A percentile compares a stretch with the other conserved stretches of the same genome.
These are phyloP conservation scores for Kwoniella shandongensis DNA, from an alignment of 768 basidiomycete species.

Conservation along the genomic window DNA sequence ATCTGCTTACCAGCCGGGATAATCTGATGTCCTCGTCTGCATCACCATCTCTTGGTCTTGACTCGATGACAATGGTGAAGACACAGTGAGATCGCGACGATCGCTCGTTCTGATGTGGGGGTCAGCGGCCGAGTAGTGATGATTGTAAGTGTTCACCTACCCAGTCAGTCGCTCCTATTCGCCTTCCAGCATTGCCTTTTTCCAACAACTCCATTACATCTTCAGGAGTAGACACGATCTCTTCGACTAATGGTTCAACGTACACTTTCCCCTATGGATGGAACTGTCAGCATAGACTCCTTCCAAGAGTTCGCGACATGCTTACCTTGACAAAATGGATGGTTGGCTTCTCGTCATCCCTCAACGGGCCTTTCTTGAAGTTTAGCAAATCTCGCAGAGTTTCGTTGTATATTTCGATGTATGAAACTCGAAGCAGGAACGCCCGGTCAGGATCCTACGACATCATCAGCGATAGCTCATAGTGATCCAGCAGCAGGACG, in stretches of 20 bases:
- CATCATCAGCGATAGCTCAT: constrained; percentile 1
- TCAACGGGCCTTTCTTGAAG: constrained; percentile 40
- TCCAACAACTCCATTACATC: constrained; percentile 75
- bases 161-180: constrained; percentile 51
- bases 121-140: not conserved
- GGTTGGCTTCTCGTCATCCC: constrained; percentile 46
- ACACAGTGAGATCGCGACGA: constrained; percentile 54
- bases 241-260: constrained; percentile 60
- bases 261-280: constrained; percentile 45
- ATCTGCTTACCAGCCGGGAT: constrained; percentile 42
- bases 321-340: constrained; percentile 49
- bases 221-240: constrained; percentile 70
- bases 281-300: not conserved
- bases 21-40: constrained; percentile 46
- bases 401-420: constrained; percentile 54
- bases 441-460: constrained; percentile 45
- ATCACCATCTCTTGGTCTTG: constrained; percentile 41
- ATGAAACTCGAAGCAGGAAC: constrained; percentile 50
- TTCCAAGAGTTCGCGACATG: not conserved
- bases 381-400: constrained; percentile 48
- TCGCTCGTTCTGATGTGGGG: constrained; percentile 42
- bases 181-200: constrained; percentile 54
- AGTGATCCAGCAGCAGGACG: too few species aligned
- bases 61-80: constrained; percentile 52
- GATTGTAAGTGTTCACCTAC: constrained; percentile 16